Base-by-base conservation (phyloP, 768 basidiomycete species). In the Paxillus ammoniavirescens region DNA sequence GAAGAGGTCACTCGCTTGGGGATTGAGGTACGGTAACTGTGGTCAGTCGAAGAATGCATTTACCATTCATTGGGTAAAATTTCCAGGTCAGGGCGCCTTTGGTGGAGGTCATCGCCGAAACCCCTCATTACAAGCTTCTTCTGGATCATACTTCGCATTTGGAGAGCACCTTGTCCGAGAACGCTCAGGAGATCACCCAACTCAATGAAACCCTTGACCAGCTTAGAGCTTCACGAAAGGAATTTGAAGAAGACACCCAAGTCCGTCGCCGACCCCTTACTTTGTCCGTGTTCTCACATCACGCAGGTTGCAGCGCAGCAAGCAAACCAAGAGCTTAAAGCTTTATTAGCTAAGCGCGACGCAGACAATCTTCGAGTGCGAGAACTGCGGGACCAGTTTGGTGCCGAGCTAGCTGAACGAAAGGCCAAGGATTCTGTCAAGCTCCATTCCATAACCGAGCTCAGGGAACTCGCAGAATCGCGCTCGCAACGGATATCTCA, bases 401-500 rank as follows among this genome's bases (percentile, higher is more conserved):
- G 67, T 8, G 81, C 83, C 4, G 91, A 92, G 59, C 60, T 89
- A 28, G 67, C 75, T 33, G 92, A 94, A 63, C 80, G 86, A 52
- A 84, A 81, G 65, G 79, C 81, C 23, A 82, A 80, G 59, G 89
- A 91, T 31, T 62, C 64, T 45, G 72, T 81, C 46, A 89, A 84
- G 65, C 59, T 78, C 31, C 73, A 80, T 8, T 82, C 85, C 10
- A 61, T 79, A 8, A 78, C 86, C 49, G 87, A 94, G 65, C 77
- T 84, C 47, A 84, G 86, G 64, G 72, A 72, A 3, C 70, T 94
- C 28, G 80, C 82, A 6, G 83, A 86, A 49, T 80, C 83, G 8
- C 83, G 86, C 59, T 73, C 75, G 83, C 89, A 89, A 55, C 87
- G 93, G 37, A 84, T 98, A 42, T 65, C 67, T 12, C 80, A 83